phyloP scores from a whole-genome alignment of 2,329 filamentous ascomycete species.

The Aspergillus bombycis region DNA sequence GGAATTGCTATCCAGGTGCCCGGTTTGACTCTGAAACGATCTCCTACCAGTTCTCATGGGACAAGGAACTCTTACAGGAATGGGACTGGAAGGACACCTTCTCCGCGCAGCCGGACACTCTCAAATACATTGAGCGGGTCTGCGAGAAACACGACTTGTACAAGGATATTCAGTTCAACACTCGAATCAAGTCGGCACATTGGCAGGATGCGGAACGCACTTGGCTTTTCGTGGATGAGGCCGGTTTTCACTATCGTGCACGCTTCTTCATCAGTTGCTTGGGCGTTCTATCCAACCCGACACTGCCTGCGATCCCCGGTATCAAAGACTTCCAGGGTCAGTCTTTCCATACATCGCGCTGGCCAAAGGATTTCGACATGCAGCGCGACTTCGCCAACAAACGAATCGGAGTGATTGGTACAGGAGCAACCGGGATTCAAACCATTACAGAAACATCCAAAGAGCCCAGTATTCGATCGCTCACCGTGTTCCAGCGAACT shows the following conservation, averaged over 20 bases:
- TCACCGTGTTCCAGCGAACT: slow-evolving; percentile 29
- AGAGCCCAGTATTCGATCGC: slow-evolving; percentile 13
- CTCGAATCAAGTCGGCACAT: slow-evolving; percentile 35
- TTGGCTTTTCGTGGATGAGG: slow-evolving; percentile 36
- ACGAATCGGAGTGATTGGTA: slow-evolving; percentile 47
- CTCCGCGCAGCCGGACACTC: slow-evolving; percentile 36
- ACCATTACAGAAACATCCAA: slow-evolving; percentile 27
- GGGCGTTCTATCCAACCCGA: slow-evolving; percentile 42
- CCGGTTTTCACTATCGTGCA: slow-evolving; percentile 24
- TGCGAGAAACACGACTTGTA: slow-evolving; percentile 37
- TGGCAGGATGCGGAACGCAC: slow-evolving; percentile 34
- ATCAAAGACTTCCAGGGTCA: slow-evolving; percentile 44
- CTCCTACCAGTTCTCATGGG: slow-evolving; percentile 42
- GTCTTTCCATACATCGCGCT: slow-evolving; percentile 45
- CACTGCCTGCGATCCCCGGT: slow-evolving; percentile 42
- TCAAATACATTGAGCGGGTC: slow-evolving; percentile 39
- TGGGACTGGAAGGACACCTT: slow-evolving; percentile 44
- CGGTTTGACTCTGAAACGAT: slow-evolving; percentile 52
- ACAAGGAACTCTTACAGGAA: slow-evolving; percentile 26
- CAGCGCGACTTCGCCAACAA: slow-evolving; percentile 36
- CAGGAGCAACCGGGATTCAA: slow-evolving; percentile 48
- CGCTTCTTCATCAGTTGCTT: slow-evolving; percentile 43
- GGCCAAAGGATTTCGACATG: slow-evolving; percentile 37
- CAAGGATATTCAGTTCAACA: slow-evolving; percentile 47
- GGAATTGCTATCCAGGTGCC: slow-evolving; percentile 53